Evolutionary conservation across 106 monocot genomes (phyloP), one percentile per base, ranked within the genome.

Genomic region (Cymbidium sinense): DNA sequence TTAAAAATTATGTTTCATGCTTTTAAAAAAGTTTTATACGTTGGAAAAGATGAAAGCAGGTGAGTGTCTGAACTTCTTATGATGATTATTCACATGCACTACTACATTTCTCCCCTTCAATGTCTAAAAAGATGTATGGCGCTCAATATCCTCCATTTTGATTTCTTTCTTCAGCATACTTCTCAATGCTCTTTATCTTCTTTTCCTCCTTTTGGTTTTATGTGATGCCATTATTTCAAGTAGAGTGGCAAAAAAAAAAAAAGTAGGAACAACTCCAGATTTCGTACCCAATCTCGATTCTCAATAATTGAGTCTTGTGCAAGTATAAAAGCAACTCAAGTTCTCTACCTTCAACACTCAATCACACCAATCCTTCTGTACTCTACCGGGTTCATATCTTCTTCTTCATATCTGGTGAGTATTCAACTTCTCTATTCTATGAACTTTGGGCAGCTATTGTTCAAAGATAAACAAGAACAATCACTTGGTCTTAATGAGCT

Each of bases 241-340:
- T 80, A 18, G 12, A 41, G 37, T 37, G 43, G 29, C 13, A 51
- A 20, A 51, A 18, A n/a, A 76, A 76, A 74, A 27, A 47, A 78
- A 61, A 76, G n/a, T 58, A 39, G 81, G 67, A 82, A 77, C 85
- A 77, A 70, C 75, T 70, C 65, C 85, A 69, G 79, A 54, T 82
- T 81, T 84, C 85, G 76, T 84, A 77, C 79, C 83, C 78, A 31
- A 83, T 77, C 70, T 81, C 81, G 86, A 86, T 86, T 89, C 85
- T 62, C 86, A 55, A 89, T 81, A 76, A 83, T 89, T 83, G 79
- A 81, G 75, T n/a, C n/a, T 58, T 80, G 43, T 64, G n/a, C 77
- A 19, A 75, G 72, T 86, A 88, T 86, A 91, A 88, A 88, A 84
- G 18, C 73, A 30, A 50, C 77, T 36, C 50, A 77, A 76, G n/a